Base-by-base conservation (phyloP, 2,329 filamentous ascomycete genomes). In the Paracoccidioides brasiliensis region DNA sequence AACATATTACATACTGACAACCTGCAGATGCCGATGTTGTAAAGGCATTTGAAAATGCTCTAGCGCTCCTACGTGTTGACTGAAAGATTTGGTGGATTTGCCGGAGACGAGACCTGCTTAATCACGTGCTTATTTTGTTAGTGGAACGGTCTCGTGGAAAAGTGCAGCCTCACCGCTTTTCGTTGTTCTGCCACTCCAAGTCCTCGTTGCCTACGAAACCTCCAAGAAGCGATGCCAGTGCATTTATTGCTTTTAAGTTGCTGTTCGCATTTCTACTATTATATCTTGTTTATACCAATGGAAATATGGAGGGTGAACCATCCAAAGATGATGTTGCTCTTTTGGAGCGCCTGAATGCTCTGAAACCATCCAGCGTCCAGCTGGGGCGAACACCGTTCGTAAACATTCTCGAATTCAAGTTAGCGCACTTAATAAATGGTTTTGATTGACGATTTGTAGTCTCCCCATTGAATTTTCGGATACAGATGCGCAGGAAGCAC, bases 41-140 rank as follows among this genome's bases (percentile, higher is more conserved):
- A 12, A 72, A 71, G 57, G 74, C 74, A n/a, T 76, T 76, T 59
- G 70, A 76, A 58, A 74, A 63, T 58, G 74, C 74, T 15, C 68
- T 76, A 54, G 70, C 70, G n/a, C 64, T 76, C 14, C 63, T 76
- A 14, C 60, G 57, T 15, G 70, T 70, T 54, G 64, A 68, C 56
- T 64, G 59, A 65, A 46, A 6, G n/a, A 12, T 9, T 28, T 12
- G 5, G 30, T 48, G 5, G 28, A 45, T 28, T 44, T 44, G 1
- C 4, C 4, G 5, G 14, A 28, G 12, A 33, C n/a, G n/a, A n/a
- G n/a, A n/a, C n/a, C n/a, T n/a, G n/a, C n/a, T 32, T 46, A 9
- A 51, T 33, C 37, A 32, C 22, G 30, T 35, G 30, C 8, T 5
- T n/a, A 4, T 3, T n/a, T 8, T 48, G 3, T 45, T 12, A 5